phyloP scores from a whole-genome alignment of 768 basidiomycete species.

The Gloeopeniophorella convolvens region DNA sequence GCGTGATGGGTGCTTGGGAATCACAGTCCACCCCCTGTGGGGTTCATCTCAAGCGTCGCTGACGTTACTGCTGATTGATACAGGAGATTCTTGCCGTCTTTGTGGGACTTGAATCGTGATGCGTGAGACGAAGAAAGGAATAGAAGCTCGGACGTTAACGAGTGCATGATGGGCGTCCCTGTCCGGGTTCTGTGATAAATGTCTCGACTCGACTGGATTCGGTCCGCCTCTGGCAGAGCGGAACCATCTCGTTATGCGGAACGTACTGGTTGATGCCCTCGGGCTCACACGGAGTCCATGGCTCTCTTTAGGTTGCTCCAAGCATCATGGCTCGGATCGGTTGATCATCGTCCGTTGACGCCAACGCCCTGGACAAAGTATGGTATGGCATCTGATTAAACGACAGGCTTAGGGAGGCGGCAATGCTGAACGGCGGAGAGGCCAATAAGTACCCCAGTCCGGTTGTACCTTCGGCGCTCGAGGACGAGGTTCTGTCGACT shows the following conservation, averaged over 20 bases:
- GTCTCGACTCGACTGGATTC: conserved; percentile 4
- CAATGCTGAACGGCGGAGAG: no score
- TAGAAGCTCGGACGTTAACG: neutral
- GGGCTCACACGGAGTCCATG: conserved; percentile 5
- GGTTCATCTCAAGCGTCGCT: no score
- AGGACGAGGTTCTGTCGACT: no score
- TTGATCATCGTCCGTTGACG: no score
- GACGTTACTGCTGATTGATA: neutral
- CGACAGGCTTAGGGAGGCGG: no score
- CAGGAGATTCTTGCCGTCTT: neutral
- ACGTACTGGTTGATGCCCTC: neutral
- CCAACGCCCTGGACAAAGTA: no score
- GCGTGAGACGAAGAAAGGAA: neutral
- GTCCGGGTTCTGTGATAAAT: neutral
- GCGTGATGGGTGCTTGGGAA: neutral
- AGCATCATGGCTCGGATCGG: neutral
- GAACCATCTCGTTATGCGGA: neutral
- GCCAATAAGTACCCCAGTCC: no score
- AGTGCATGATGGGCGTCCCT: neutral
- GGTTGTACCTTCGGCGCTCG: no score
- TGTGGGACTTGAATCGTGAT: neutral
- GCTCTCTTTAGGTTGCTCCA: neutral
- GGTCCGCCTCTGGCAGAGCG: neutral
- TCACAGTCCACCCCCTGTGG: no score
- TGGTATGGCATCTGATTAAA: no score